These are phyloP conservation scores for Paramecium octaurelia DNA, from an alignment of 73 alveolate genomes.

Conservation along the genomic window DNA sequence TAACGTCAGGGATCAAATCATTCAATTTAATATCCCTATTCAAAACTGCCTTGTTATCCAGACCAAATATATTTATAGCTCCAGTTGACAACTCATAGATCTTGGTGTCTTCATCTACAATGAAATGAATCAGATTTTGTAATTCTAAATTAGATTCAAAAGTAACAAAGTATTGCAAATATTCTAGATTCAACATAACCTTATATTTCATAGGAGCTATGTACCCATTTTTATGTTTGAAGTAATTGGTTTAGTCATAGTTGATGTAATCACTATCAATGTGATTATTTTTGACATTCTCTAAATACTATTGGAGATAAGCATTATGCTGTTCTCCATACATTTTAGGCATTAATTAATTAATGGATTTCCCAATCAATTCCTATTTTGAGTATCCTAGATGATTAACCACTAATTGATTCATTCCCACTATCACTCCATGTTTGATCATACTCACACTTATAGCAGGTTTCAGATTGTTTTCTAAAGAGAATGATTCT, in stretches of 20 bases:
- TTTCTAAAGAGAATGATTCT: not conserved
- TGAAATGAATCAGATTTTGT: not conserved
- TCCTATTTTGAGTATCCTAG: constrained; percentile 56
- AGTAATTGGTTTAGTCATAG: not conserved
- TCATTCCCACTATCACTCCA: constrained; percentile 7
- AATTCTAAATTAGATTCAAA: not conserved
- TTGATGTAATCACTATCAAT: constrained; percentile 4
- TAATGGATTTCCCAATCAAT: constrained; percentile 1
- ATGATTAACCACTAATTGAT: constrained; percentile 25
- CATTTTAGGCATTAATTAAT: constrained; percentile 23
- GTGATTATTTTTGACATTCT: not conserved
- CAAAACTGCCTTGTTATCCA: not conserved
- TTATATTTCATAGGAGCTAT: constrained; percentile 34
- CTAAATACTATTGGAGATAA: not conserved
- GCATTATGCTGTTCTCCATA: constrained; percentile 36
- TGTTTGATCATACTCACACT: not conserved
- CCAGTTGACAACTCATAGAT: constrained; percentile 38
- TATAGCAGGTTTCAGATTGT: constrained; percentile 11
- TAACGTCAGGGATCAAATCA: not conserved
- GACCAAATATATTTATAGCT: constrained; percentile 41
- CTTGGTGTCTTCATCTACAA: not conserved
- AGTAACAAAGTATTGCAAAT: not conserved
- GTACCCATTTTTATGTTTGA: constrained; percentile 50
- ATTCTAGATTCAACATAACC: constrained; percentile 17
- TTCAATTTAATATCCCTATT: not conserved